Evolutionary conservation across 2,329 filamentous ascomycete genomes (phyloP).

Genomic region (Teratosphaeria zuluensis): DNA sequence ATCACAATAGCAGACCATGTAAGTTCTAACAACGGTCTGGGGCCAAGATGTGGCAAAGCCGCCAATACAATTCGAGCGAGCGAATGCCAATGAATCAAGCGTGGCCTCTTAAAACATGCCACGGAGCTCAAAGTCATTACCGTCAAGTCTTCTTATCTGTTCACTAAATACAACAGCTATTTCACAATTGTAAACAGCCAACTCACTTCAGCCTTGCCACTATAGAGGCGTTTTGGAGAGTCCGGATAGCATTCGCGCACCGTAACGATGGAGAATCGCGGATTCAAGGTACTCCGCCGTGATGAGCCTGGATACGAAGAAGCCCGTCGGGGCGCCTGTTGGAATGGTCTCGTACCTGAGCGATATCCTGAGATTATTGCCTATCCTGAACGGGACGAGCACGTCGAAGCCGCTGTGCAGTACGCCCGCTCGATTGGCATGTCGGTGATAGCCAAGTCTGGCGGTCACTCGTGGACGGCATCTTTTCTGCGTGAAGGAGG

Average conservation of each 20-base stretch:
- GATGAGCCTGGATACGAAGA: not conserved
- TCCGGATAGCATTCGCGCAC: not conserved
- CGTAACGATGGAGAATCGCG: not conserved
- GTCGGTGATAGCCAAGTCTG: not conserved
- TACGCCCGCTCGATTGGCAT: not conserved
- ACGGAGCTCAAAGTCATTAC: not conserved
- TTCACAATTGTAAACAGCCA: not conserved
- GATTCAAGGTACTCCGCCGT: not conserved
- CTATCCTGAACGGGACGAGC: not conserved
- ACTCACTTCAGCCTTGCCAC: not conserved
- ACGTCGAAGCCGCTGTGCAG: not conserved
- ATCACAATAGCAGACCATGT: not conserved
- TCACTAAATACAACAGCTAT: too few relatives aligned
- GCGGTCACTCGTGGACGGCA: conserved; percentile 42
- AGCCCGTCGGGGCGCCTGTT: not conserved
- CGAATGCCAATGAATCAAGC: not conserved
- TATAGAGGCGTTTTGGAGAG: not conserved
- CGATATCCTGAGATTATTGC: not conserved
- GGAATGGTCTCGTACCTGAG: not conserved
- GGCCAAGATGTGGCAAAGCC: not conserved
- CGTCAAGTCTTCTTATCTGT: too few relatives aligned
- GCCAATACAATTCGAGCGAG: not conserved
- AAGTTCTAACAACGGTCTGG: not conserved
- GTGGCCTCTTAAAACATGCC: not conserved
- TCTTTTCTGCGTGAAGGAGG: conserved; percentile 42